Conservation (phyloP, 164 flowering plant genomes). For the Liquidambar formosana region DNA sequence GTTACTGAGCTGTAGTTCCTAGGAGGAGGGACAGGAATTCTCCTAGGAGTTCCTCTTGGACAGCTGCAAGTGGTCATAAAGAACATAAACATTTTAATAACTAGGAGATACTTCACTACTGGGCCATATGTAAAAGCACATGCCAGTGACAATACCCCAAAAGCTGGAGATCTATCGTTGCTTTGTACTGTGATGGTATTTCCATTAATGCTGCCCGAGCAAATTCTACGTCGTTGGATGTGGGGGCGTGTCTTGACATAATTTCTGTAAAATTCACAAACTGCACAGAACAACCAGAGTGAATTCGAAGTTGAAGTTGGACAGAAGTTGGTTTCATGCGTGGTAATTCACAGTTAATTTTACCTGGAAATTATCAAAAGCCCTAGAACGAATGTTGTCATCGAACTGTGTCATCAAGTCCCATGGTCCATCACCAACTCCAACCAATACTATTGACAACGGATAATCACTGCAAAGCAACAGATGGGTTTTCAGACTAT, state of each 20-base stretch:
- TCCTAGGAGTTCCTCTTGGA: conserved; percentile 26
- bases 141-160: conserved; percentile 35
- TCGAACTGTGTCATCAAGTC: conserved; percentile 54
- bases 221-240: conserved; percentile 48
- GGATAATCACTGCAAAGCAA: conserved; percentile 40
- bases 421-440: conserved; percentile 69
- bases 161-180: conserved; percentile 42
- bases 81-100: neutral
- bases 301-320: neutral
- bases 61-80: conserved; percentile 20
- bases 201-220: conserved; percentile 58
- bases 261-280: conserved; percentile 62
- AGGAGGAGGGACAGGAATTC: conserved; percentile 40
- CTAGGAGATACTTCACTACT: neutral
- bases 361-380: conserved; percentile 63
- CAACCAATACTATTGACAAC: conserved; percentile 56
- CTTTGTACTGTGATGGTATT: conserved; percentile 54
- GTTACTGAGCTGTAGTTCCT: neutral
- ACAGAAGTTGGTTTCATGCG: neutral
- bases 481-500: neutral
- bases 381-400: conserved; percentile 53
- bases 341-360: neutral
- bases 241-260: conserved; percentile 28
- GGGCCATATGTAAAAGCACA: too few species aligned
- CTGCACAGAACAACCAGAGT: conserved; percentile 24